phyloP scores from a whole-genome alignment of 495 filamentous ascomycete genomes.

The Friedmanniomyces simplex region DNA sequence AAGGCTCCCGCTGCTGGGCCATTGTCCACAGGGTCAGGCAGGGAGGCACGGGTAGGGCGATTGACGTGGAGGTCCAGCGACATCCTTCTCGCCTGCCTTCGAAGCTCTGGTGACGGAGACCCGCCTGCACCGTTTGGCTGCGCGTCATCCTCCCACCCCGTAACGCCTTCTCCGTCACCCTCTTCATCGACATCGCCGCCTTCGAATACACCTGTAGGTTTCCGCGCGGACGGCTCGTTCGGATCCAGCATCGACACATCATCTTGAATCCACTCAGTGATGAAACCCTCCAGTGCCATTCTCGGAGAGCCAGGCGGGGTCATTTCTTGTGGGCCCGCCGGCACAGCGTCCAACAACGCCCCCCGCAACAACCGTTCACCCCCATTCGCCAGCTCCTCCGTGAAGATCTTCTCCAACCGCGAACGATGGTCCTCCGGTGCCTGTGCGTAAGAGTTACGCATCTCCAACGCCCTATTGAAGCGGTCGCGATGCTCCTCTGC shows the following conservation, averaged over 20 bases:
- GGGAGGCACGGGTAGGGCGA: neutral
- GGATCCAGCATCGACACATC: neutral
- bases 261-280: neutral
- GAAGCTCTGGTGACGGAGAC: neutral
- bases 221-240: neutral
- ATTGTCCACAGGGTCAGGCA: neutral
- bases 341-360: neutral
- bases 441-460: neutral
- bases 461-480: neutral
- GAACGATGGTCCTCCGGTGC: neutral
- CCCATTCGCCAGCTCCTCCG: too few relatives aligned
- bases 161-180: neutral
- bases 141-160: neutral
- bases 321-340: neutral
- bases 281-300: neutral
- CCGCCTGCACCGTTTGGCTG: neutral
- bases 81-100: neutral
- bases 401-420: too few relatives aligned
- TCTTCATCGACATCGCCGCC: neutral
- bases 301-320: neutral
- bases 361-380: too few relatives aligned
- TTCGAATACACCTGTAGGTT: neutral
- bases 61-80: neutral
- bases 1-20: constrained; percentile 1
- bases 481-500: neutral